Evolutionary conservation across 148 eudicot genomes (phyloP).

Genomic region (Rhododendron simsii): DNA sequence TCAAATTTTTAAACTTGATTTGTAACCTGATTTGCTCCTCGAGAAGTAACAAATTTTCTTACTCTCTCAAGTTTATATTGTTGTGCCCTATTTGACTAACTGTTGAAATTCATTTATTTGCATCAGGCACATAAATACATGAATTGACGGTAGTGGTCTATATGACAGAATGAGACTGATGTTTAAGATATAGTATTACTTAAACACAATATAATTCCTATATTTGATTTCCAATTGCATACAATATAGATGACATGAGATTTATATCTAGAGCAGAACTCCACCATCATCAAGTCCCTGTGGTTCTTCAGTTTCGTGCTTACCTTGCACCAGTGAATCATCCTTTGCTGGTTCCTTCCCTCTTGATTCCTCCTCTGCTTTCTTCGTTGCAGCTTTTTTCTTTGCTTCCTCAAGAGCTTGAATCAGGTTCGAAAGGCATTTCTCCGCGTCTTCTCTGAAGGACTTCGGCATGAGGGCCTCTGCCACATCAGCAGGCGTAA

Average conservation of each 20-base stretch:
- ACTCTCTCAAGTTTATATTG: background rate
- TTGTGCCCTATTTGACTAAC: background rate
- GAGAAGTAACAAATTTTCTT: background rate
- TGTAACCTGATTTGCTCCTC: background rate
- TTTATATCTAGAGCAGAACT: background rate
- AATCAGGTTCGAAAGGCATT: slow-evolving; percentile 32
- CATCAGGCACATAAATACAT: background rate
- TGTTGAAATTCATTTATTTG: background rate
- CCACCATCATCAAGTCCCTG: background rate
- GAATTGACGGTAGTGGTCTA: background rate
- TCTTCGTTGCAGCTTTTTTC: slow-evolving; percentile 7
- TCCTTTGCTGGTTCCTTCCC: background rate
- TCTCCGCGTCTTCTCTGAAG: slow-evolving; percentile 19
- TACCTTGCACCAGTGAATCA: background rate
- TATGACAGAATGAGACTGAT: background rate
- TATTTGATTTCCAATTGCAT: background rate
- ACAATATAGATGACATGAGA: background rate
- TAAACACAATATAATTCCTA: background rate
- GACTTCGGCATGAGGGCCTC: slow-evolving; percentile 47
- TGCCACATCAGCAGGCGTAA: slow-evolving; percentile 51
- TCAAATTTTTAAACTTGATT: slow-evolving; percentile 2
- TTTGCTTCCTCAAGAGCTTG: slow-evolving; percentile 30
- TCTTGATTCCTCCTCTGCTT: slow-evolving; percentile 2
- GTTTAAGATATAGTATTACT: background rate
- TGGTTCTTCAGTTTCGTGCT: slow-evolving; percentile 9